These are phyloP conservation scores for Saccharomycopsis guyanensis DNA, from an alignment of 805 yeast genomes.

Conservation along the genomic window DNA sequence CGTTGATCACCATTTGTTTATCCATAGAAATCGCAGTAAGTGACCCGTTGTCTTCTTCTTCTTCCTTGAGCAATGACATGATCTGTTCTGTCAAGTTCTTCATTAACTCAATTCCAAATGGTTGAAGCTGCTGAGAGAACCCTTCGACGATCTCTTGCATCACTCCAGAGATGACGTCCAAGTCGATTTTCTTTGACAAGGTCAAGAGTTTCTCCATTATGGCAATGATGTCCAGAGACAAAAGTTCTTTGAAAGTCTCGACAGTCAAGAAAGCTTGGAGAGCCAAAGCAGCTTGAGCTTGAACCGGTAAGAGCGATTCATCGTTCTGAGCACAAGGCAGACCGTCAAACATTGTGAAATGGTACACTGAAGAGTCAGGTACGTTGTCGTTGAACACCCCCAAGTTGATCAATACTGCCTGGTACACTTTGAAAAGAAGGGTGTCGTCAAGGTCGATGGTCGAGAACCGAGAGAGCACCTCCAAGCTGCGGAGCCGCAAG, in stretches of 20 bases:
- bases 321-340: slow-evolving; percentile 30
- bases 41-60: slow-evolving; percentile 34
- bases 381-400: slow-evolving; percentile 6
- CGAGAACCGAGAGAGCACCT: slow-evolving; percentile 57
- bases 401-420: slow-evolving; percentile 25
- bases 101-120: slow-evolving; percentile 73
- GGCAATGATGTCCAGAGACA: slow-evolving; percentile 63
- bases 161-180: slow-evolving; percentile 79
- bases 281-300: slow-evolving; percentile 77
- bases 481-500: slow-evolving; percentile 68
- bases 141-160: slow-evolving; percentile 94
- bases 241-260: slow-evolving; percentile 52
- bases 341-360: slow-evolving; percentile 10
- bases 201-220: slow-evolving; percentile 74
- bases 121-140: slow-evolving; percentile 82
- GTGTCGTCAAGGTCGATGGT: slow-evolving; percentile 41
- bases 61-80: slow-evolving; percentile 57
- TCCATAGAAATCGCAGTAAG: slow-evolving; percentile 38
- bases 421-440: slow-evolving; percentile 31
- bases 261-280: slow-evolving; percentile 69
- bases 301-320: slow-evolving; percentile 57
- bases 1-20: slow-evolving; percentile 75
- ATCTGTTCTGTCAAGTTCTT: slow-evolving; percentile 66
- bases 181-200: slow-evolving; percentile 74
- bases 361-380: background rate